Evolutionary conservation across 202 grass and related monocot genomes (phyloP).

Genomic region (Tripidium arundinaceum): DNA sequence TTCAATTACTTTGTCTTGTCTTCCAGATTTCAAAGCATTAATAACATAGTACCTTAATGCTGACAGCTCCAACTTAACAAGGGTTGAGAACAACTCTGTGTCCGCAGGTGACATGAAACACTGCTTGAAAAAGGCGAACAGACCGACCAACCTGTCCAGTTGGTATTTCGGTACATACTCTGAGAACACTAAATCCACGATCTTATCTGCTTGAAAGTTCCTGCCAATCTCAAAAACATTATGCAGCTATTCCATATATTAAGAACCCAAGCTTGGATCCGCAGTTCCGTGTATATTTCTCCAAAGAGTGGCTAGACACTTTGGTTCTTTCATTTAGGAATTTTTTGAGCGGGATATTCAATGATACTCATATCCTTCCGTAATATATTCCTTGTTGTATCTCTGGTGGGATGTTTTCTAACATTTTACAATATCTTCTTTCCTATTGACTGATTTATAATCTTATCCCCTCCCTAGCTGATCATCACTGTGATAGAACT

Average conservation of each 20-base stretch:
- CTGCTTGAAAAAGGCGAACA: slow-evolving; percentile 82
- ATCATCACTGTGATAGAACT: not conserved
- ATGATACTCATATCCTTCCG: slow-evolving; percentile 91
- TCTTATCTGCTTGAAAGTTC: slow-evolving; percentile 90
- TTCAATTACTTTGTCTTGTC: slow-evolving; percentile 75
- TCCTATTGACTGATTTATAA: not conserved
- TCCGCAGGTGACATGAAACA: slow-evolving; percentile 79
- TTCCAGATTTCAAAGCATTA: slow-evolving; percentile 75
- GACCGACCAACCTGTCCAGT: slow-evolving; percentile 52
- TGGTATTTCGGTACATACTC: slow-evolving; percentile 80
- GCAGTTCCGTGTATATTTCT: slow-evolving; percentile 92
- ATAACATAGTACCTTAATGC: slow-evolving; percentile 67
- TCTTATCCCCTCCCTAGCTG: not conserved
- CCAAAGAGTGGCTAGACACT: slow-evolving; percentile 88
- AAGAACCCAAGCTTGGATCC: slow-evolving; percentile 83
- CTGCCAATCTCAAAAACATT: slow-evolving; percentile 32
- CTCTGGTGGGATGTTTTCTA: slow-evolving; percentile 16
- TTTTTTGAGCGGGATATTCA: slow-evolving; percentile 89
- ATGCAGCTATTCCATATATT: slow-evolving; percentile 91
- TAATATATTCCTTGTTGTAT: not conserved
- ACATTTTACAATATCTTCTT: not conserved
- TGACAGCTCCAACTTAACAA: slow-evolving; percentile 72
- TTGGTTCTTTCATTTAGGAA: slow-evolving; percentile 82
- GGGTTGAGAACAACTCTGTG: slow-evolving; percentile 43
- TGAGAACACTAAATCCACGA: slow-evolving; percentile 81